A percentile compares a stretch with the other conserved stretches of the same genome.
These are phyloP conservation scores for Sporothrix variecibatus DNA, from an alignment of 2,329 filamentous ascomycete genomes.

Conservation along the genomic window DNA sequence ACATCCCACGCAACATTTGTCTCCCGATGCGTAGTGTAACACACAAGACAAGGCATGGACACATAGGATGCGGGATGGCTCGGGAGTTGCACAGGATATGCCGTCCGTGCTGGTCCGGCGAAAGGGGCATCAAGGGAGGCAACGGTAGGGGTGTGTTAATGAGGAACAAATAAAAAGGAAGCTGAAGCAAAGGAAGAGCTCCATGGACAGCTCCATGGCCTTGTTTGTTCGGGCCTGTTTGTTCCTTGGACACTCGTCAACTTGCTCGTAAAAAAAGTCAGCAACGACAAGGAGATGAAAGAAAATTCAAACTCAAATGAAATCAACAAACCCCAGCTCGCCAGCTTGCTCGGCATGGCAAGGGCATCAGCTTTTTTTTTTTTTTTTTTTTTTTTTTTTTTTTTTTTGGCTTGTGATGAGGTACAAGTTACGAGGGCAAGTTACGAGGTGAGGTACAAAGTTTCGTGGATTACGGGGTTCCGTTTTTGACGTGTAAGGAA, in stretches of 20 bases:
- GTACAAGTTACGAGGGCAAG: background rate
- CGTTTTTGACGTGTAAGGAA: background rate
- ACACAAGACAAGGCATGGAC: background rate
- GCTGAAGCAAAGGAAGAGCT: background rate
- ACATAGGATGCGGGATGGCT: conserved; percentile 1
- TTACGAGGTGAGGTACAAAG: background rate
- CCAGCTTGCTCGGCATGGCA: background rate
- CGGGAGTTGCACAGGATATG: conserved; percentile 16
- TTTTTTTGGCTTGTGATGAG: conserved; percentile 7
- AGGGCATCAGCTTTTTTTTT: background rate
- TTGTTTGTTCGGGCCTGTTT: background rate
- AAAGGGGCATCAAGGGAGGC: background rate
- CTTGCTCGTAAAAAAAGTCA: background rate
- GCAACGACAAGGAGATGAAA: background rate
- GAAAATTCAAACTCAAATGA: background rate
- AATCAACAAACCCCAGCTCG: background rate
- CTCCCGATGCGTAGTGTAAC: background rate
- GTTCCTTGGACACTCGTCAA: background rate
- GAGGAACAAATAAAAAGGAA: background rate
- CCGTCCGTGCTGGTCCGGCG: background rate
- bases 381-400: background rate
- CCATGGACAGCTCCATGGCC: background rate
- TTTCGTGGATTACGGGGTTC: background rate
- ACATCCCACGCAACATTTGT: background rate
- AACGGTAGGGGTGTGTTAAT: background rate